A percentile compares a stretch with the other conserved stretches of the same genome.
These are phyloP conservation scores for Sporothrix curviconia DNA, from an alignment of 2,329 filamentous ascomycete genomes.

Conservation along the genomic window DNA sequence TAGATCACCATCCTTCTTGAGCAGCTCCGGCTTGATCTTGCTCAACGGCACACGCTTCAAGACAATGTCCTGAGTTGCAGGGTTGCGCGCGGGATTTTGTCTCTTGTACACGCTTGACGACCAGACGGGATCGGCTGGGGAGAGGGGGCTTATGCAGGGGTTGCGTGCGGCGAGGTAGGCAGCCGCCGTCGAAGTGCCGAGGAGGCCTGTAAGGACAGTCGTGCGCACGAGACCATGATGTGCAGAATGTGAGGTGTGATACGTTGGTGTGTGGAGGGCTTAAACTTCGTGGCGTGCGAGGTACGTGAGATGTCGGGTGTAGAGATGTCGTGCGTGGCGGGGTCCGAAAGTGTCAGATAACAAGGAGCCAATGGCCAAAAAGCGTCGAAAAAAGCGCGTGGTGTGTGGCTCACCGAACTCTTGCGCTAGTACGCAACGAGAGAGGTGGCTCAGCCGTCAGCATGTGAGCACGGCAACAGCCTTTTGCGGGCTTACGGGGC, in stretches of 20 bases:
- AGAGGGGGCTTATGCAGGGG: constrained; percentile 49
- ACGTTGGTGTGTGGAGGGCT: not conserved
- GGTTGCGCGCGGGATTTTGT: constrained; percentile 58
- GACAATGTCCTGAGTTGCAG: constrained; percentile 57
- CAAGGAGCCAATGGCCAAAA: not conserved
- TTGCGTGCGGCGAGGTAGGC: constrained; percentile 50
- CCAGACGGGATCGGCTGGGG: constrained; percentile 56
- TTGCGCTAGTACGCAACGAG: not conserved
- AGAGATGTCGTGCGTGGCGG: not conserved
- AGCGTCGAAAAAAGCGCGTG: not conserved
- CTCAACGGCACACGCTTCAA: constrained; percentile 55
- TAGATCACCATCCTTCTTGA: constrained; percentile 52
- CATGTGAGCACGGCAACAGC: too few relatives aligned
- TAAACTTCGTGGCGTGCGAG: too few relatives aligned
- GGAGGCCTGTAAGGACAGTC: constrained; percentile 38
- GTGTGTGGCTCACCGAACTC: not conserved
- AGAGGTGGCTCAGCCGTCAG: too few relatives aligned
- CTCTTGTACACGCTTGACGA: constrained; percentile 47
- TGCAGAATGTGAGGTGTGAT: not conserved
- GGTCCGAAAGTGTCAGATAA: not conserved
- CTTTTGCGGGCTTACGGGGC: not conserved
- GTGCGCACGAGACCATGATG: constrained; percentile 48
- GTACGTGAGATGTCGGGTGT: not conserved
- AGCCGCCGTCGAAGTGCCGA: constrained; percentile 44
- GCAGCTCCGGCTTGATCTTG: constrained; percentile 58